These are phyloP conservation scores for Trichoderma simmonsii DNA, from an alignment of 2,329 filamentous ascomycete genomes.

Conservation along the genomic window DNA sequence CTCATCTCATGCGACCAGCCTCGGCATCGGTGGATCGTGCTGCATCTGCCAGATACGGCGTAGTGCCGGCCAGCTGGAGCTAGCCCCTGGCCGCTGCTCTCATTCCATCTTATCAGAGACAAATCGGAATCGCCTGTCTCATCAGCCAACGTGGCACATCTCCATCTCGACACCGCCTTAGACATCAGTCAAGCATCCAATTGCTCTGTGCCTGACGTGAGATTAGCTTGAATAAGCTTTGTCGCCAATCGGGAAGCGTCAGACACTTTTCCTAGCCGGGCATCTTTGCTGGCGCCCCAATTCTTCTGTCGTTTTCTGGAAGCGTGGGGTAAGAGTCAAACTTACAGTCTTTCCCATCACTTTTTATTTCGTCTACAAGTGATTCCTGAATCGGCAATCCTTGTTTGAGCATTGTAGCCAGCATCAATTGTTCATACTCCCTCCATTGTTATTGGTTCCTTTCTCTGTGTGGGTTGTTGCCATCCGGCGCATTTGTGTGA, in stretches of 20 bases:
- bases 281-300: neutral
- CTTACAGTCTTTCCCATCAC: neutral
- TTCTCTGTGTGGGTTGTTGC: neutral
- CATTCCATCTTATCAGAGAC: conserved; percentile 1
- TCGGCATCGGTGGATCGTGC: neutral
- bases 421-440: neutral
- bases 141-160: conserved; percentile 7
- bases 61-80: conserved; percentile 3
- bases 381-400: neutral
- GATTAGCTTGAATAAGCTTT: conserved; percentile 4
- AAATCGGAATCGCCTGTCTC: conserved; percentile 3
- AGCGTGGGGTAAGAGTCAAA: neutral
- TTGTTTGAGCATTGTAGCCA: neutral
- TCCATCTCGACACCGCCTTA: neutral
- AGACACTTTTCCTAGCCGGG: neutral
- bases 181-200: neutral
- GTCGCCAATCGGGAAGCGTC: conserved; percentile 3
- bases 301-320: neutral
- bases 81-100: neutral
- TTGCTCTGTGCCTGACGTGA: neutral
- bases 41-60: neutral
- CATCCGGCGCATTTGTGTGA: neutral
- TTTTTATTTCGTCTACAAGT: neutral
- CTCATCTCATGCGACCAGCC: neutral
- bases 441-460: neutral